phyloP scores from a whole-genome alignment of 305 asterid genomes.

The Fraxinus latifolia region DNA sequence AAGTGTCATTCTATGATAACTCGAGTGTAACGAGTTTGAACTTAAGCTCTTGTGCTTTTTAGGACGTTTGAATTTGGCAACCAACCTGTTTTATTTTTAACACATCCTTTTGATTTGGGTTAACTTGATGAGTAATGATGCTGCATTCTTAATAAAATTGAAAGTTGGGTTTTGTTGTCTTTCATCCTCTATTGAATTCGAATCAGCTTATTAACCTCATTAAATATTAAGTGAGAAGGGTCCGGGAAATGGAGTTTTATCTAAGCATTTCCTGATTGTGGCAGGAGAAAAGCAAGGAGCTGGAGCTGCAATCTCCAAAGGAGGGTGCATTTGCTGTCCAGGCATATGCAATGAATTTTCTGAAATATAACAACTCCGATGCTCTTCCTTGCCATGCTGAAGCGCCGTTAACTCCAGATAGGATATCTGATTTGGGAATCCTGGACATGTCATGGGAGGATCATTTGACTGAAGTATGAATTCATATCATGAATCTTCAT shows the following conservation, averaged over 20 bases:
- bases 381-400: conserved; percentile 39
- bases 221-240: conserved; percentile 3
- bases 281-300: conserved; percentile 55
- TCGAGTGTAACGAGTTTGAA: conserved; percentile 6
- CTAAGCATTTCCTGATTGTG: conserved; percentile 22
- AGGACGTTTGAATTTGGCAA: conserved; percentile 14
- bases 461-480: conserved; percentile 62
- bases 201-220: background rate
- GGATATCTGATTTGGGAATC: conserved; percentile 52
- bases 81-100: background rate
- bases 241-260: conserved; percentile 14
- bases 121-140: conserved; percentile 1
- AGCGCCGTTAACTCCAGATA: conserved; percentile 62
- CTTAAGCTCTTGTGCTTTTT: conserved; percentile 17
- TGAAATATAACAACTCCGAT: conserved; percentile 43
- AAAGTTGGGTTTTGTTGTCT: background rate
- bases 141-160: background rate
- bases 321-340: conserved; percentile 43
- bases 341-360: conserved; percentile 71
- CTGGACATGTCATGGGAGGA: conserved; percentile 57
- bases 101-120: conserved; percentile 14
- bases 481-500: conserved; percentile 19
- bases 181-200: background rate
- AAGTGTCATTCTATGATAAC: conserved; percentile 1
- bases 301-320: conserved; percentile 38